These are phyloP conservation scores for Aspergillus pseudoglaucus DNA, from an alignment of 2,329 filamentous ascomycete species.

Conservation along the genomic window DNA sequence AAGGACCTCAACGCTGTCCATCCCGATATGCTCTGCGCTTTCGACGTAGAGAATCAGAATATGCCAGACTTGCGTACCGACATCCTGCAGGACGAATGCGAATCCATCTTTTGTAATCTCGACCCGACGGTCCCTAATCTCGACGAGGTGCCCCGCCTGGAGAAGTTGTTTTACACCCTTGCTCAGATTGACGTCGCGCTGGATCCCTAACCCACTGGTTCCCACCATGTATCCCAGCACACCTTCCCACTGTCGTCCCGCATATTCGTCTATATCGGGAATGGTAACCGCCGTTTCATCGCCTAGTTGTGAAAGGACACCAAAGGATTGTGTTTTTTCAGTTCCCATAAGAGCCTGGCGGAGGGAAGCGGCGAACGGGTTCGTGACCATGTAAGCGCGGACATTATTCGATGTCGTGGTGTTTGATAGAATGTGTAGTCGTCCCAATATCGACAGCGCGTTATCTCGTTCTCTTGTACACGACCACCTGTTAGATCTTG, in stretches of 20 bases:
- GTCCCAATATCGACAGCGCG: conserved; percentile 70
- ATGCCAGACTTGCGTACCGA: conserved; percentile 96
- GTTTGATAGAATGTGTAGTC: conserved; percentile 78
- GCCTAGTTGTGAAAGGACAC: conserved; percentile 67
- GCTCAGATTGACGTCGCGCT: conserved; percentile 51
- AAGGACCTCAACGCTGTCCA: conserved; percentile 89
- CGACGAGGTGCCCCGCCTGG: conserved; percentile 72
- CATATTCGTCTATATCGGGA: conserved; percentile 73
- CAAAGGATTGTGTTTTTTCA: conserved; percentile 80
- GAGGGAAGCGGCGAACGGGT: conserved; percentile 76
- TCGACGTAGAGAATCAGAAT: conserved; percentile 89
- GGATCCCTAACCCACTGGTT: conserved; percentile 42
- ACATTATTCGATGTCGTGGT: conserved; percentile 54
- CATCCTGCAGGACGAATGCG: conserved; percentile 87
- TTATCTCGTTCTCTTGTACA: conserved; percentile 66
- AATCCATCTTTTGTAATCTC: conserved; percentile 91
- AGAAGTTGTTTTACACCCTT: conserved; percentile 79
- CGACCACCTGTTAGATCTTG: background rate
- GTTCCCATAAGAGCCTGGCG: conserved; percentile 82
- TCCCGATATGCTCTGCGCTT: conserved; percentile 64
- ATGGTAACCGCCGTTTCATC: conserved; percentile 60
- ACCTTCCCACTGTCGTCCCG: conserved; percentile 85
- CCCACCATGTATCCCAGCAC: conserved; percentile 91
- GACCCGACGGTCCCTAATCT: conserved; percentile 49
- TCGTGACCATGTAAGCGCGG: conserved; percentile 68